Evolutionary conservation across 495 filamentous ascomycete genomes (phyloP), one percentile per base, ranked within the genome.

Genomic region (Hypoxylon trugodes): DNA sequence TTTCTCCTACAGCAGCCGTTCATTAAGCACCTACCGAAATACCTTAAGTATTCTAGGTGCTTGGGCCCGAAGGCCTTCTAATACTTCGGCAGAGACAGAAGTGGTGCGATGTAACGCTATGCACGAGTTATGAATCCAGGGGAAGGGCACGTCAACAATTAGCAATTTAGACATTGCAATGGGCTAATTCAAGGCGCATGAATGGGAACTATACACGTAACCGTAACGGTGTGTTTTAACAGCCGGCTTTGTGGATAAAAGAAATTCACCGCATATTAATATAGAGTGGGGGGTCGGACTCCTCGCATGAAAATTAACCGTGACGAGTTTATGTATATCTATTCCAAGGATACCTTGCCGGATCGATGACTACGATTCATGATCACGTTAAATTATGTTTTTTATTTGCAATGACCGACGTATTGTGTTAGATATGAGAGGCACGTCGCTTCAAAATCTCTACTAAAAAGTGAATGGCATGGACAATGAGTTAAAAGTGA

Each of bases 161-260:
- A 54, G 22, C 37, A 32, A 26, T 24, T 24, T 46, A 66, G 48
- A 57, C 10, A 28, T 51, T 35, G 49, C 43, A 24, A 50, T 24
- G 38, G 38, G 37, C 18, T 66, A 43, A 51, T 37, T 51, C 33
- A 22, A 45, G 60, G 60, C 60, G 60, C 32, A 66, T 56, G 15
- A 51, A 56, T 16, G 28, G 25, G 43, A 51, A 56, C n/a, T 30
- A 51, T 57, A 46, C 56, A 61, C 56, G 38, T 19, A 41, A 25
- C 32, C 40, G 61, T 35, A 43, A n/a, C 30, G 45, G 6, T 48
- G 3, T 37, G 13, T 56, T 45, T 26, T 53, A 24, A 38, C 18
- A 58, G 47, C 41, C 47, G 58, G 64, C 64, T 61, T 48, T 57
- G 41, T 61, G 64, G 64, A 58, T 67, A 66, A 67, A 67, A 30